Evolutionary conservation across 2,329 filamentous ascomycete species (phyloP).

Genomic region (Orbilia oligospora): DNA sequence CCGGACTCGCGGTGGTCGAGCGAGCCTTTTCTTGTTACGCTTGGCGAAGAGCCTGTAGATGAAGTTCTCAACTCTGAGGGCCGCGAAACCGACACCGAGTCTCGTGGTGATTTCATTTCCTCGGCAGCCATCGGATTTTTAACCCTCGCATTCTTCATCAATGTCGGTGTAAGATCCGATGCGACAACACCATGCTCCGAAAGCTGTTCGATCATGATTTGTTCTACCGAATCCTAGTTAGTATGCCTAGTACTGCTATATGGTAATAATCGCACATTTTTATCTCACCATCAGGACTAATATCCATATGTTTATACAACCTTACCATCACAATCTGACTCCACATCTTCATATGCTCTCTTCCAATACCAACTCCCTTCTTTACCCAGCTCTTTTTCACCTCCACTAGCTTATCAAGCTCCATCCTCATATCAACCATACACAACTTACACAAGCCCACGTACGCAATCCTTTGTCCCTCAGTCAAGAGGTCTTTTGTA

Average conservation of each 20-base stretch:
- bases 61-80: conserved; percentile 64
- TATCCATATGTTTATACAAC: conserved; percentile 96
- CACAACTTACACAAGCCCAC: conserved; percentile 89
- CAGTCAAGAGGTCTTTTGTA: conserved; percentile 93
- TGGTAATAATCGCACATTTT: neutral
- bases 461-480: conserved; percentile 95
- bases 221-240: conserved; percentile 72
- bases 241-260: neutral
- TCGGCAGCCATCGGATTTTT: conserved; percentile 84
- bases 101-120: conserved; percentile 62
- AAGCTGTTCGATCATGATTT: conserved; percentile 98
- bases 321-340: conserved; percentile 98
- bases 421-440: conserved; percentile 81
- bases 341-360: conserved; percentile 93
- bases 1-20: conserved; percentile 61
- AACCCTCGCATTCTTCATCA: conserved; percentile 93
- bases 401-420: conserved; percentile 75
- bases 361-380: conserved; percentile 78
- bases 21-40: conserved; percentile 43
- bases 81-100: conserved; percentile 63
- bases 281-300: conserved; percentile 75
- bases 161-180: conserved; percentile 82
- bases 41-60: conserved; percentile 66
- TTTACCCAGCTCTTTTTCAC: conserved; percentile 75
- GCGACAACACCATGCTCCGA: conserved; percentile 91